phyloP scores from a whole-genome alignment of 805 yeast species.

The Myxozyma mucilagina region DNA sequence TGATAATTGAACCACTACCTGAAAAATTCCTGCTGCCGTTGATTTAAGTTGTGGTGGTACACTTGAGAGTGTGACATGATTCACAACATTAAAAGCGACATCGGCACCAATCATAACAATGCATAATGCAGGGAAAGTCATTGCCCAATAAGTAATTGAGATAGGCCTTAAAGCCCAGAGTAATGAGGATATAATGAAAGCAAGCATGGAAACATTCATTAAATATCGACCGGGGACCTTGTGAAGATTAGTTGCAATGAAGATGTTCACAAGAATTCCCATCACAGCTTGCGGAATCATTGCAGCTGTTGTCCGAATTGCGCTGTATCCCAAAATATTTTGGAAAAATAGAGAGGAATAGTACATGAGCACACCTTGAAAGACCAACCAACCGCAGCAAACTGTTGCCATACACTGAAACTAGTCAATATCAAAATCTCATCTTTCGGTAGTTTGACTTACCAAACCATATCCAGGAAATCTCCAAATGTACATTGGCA shows the following conservation, averaged over 20 bases:
- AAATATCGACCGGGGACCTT: slow-evolving; percentile 47
- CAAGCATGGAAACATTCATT: slow-evolving; percentile 42
- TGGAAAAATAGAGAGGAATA: slow-evolving; percentile 49
- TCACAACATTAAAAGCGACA: slow-evolving; percentile 49
- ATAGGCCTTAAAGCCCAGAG: slow-evolving; percentile 48
- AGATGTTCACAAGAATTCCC: slow-evolving; percentile 47
- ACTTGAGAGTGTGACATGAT: slow-evolving; percentile 46
- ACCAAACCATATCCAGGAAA: slow-evolving; percentile 43
- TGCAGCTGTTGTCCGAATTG: slow-evolving; percentile 48
- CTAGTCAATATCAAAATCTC: background rate
- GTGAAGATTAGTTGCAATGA: slow-evolving; percentile 52
- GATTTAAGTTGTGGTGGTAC: slow-evolving; percentile 46
- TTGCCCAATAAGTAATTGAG: slow-evolving; percentile 46
- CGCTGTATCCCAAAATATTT: slow-evolving; percentile 42
- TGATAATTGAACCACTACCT: slow-evolving; percentile 47
- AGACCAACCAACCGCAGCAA: slow-evolving; percentile 46
- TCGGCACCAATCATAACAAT: slow-evolving; percentile 51
- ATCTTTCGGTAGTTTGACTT: background rate
- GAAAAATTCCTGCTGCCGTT: slow-evolving; percentile 53
- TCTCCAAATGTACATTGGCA: slow-evolving; percentile 50
- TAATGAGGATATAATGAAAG: slow-evolving; percentile 44
- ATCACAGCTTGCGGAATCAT: slow-evolving; percentile 48
- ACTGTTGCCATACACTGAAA: slow-evolving; percentile 41
- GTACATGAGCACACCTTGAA: slow-evolving; percentile 46
- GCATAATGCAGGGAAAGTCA: slow-evolving; percentile 49